phyloP scores from a whole-genome alignment of 129 eudicot genomes.

The Logfia minima region DNA sequence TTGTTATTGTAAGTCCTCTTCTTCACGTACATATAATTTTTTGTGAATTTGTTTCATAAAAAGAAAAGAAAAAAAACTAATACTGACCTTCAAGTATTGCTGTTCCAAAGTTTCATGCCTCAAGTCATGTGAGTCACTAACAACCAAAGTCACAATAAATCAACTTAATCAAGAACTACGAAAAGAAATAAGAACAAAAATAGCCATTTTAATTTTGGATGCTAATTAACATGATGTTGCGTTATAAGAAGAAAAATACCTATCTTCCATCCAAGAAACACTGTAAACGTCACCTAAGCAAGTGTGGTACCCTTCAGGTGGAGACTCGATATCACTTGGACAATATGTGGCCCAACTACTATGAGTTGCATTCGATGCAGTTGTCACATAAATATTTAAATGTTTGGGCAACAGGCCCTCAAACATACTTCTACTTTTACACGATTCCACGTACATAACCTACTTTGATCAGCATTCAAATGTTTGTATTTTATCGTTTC shows the following conservation, averaged over 20 bases:
- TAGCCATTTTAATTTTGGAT: neutral
- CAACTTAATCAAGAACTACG: neutral
- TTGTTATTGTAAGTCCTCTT: slow-evolving; percentile 27
- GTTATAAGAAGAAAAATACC: slow-evolving; percentile 38
- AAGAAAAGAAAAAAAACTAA: neutral
- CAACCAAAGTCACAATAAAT: slow-evolving; percentile 14
- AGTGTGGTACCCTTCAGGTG: slow-evolving; percentile 55
- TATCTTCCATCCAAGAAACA: slow-evolving; percentile 93
- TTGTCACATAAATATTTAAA: slow-evolving; percentile 64
- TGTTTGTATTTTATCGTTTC: neutral
- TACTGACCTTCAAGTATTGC: slow-evolving; percentile 59
- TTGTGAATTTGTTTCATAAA: slow-evolving; percentile 1
- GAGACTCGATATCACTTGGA: slow-evolving; percentile 47
- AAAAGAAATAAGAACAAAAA: neutral
- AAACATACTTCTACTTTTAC: slow-evolving; percentile 83
- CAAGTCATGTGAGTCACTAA: slow-evolving; percentile 70
- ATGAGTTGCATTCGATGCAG: slow-evolving; percentile 73
- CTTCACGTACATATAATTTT: slow-evolving; percentile 35
- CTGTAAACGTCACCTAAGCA: slow-evolving; percentile 90
- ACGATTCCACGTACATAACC: slow-evolving; percentile 77
- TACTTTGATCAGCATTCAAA: slow-evolving; percentile 2
- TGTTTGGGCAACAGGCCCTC: slow-evolving; percentile 73
- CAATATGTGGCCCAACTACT: slow-evolving; percentile 85
- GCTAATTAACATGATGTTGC: neutral
- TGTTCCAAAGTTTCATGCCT: slow-evolving; percentile 59